A percentile compares a stretch with the other conserved stretches of the same genome.
Evolutionary conservation across 1,284 basidiomycete species (phyloP).

Genomic region (Vanrija humicola): DNA sequence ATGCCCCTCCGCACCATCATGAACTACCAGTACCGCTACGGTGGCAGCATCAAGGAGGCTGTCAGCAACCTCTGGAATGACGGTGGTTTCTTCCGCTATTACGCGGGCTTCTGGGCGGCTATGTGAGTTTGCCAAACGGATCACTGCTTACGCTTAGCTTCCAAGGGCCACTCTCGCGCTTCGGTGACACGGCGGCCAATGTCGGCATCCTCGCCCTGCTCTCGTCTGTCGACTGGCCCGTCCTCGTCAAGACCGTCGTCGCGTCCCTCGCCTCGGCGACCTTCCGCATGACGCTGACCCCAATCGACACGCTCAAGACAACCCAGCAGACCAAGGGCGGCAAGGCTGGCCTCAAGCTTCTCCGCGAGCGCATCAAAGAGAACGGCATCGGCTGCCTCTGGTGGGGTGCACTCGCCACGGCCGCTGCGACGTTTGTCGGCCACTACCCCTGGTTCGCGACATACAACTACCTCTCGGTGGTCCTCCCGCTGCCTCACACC

Average conservation of each 20-base stretch:
- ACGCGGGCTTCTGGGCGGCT: constrained; percentile 74
- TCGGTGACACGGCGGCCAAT: constrained; percentile 74
- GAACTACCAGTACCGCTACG: constrained; percentile 76
- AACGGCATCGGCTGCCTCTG: constrained; percentile 74
- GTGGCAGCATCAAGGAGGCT: constrained; percentile 65
- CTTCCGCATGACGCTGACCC: constrained; percentile 79
- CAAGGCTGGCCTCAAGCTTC: constrained; percentile 58
- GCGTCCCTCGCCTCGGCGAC: constrained; percentile 54
- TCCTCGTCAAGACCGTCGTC: constrained; percentile 45
- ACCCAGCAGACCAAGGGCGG: constrained; percentile 84
- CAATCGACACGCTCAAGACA: constrained; percentile 86
- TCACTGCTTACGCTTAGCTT: constrained; percentile 15
- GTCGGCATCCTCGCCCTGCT: constrained; percentile 44
- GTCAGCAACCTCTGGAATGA: constrained; percentile 65
- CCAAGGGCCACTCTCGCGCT: constrained; percentile 55
- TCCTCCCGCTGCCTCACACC: constrained; percentile 59
- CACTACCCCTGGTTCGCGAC: constrained; percentile 60
- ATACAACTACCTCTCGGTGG: constrained; percentile 71
- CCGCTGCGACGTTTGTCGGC: constrained; percentile 86
- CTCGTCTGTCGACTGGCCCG: constrained; percentile 35
- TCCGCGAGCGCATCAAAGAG: constrained; percentile 63
- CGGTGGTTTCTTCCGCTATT: constrained; percentile 75
- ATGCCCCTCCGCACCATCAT: constrained; percentile 75
- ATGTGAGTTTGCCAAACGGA: constrained; percentile 57
- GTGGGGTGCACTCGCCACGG: constrained; percentile 83